A percentile compares a stretch with the other conserved stretches of the same genome.
Evolutionary conservation across 805 yeast species (phyloP).

Genomic region (Metschnikowia koreensis): DNA sequence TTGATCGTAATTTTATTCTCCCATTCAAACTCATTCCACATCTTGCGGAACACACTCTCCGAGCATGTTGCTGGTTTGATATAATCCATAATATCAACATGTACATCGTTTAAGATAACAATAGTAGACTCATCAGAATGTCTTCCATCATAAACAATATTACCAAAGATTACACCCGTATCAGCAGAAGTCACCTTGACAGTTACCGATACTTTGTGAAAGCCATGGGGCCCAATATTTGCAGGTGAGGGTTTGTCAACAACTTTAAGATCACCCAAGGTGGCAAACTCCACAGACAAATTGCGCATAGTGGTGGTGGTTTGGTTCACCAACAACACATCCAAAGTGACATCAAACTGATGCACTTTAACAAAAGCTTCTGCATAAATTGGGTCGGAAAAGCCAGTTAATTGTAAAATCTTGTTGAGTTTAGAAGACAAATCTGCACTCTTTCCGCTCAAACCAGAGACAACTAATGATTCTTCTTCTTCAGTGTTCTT

Average conservation of each 20-base stretch:
- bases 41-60: slow-evolving; percentile 86
- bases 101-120: slow-evolving; percentile 91
- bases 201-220: slow-evolving; percentile 84
- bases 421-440: slow-evolving; percentile 78
- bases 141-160: slow-evolving; percentile 93
- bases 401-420: slow-evolving; percentile 94
- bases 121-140: slow-evolving; percentile 86
- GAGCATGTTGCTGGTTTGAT: slow-evolving; percentile 91
- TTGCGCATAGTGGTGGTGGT: slow-evolving; percentile 88
- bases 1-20: slow-evolving; percentile 93
- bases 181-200: slow-evolving; percentile 95
- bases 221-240: slow-evolving; percentile 96
- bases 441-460: slow-evolving; percentile 52
- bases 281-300: slow-evolving; percentile 90
- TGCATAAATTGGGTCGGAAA: slow-evolving; percentile 96
- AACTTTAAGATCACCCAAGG: slow-evolving; percentile 92
- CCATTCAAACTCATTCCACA: slow-evolving; percentile 99
- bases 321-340: slow-evolving; percentile 91
- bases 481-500: slow-evolving; percentile 46
- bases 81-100: slow-evolving; percentile 95
- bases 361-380: slow-evolving; percentile 96
- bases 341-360: slow-evolving; percentile 93
- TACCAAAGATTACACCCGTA: slow-evolving; percentile 97
- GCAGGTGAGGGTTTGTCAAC: slow-evolving; percentile 87
- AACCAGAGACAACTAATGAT: slow-evolving; percentile 52